phyloP scores from a whole-genome alignment of 1,284 basidiomycete species.

The Ceratobasidium papillatum region DNA sequence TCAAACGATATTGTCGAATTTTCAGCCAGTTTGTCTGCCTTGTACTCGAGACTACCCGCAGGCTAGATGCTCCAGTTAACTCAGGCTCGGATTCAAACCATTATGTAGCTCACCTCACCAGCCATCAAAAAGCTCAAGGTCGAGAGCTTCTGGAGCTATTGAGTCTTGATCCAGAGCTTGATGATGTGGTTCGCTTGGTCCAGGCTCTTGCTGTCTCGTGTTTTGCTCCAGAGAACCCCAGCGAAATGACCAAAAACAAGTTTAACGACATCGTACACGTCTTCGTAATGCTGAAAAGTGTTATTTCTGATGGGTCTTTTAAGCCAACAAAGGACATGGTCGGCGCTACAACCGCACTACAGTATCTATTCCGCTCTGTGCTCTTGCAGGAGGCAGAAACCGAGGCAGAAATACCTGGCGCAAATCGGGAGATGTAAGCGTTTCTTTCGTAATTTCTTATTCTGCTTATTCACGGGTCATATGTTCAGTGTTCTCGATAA shows the following conservation, averaged over 20 bases:
- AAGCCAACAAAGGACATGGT: neutral
- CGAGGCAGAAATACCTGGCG: neutral
- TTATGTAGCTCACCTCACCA: neutral
- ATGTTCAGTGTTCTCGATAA: neutral
- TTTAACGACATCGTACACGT: slow-evolving; percentile 9
- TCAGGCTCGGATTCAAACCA: neutral
- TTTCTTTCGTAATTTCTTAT: neutral
- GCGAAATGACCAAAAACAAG: neutral
- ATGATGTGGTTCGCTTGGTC: neutral
- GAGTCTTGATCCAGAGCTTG: neutral
- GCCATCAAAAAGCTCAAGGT: neutral
- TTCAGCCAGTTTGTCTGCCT: neutral
- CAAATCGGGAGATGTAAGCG: neutral
- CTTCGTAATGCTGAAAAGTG: neutral
- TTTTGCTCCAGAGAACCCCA: neutral
- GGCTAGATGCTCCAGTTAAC: neutral
- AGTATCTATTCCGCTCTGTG: neutral
- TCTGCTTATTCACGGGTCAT: neutral
- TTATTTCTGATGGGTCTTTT: neutral
- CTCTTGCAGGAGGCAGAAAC: neutral
- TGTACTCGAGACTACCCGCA: neutral
- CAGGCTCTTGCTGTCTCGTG: slow-evolving; percentile 7
- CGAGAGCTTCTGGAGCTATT: neutral
- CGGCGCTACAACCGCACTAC: neutral
- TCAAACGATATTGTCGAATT: neutral